A percentile compares a stretch with the other conserved stretches of the same genome.
Conservation (phyloP, 2,329 filamentous ascomycete genomes). For the Xylariaceae sp. region DNA sequence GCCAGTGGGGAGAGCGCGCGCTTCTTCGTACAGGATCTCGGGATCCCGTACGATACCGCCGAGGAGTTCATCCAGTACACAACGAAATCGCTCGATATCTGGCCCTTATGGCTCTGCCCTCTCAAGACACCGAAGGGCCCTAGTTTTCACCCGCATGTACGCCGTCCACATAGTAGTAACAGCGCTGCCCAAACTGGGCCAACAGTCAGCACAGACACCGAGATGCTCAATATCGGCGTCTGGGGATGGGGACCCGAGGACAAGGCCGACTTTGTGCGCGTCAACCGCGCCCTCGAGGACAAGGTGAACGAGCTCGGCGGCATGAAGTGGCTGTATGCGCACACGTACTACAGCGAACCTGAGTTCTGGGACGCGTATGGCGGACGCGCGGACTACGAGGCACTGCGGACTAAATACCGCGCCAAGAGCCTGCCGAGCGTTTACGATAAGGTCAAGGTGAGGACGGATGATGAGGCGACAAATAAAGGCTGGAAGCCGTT, state of each 20-base stretch:
- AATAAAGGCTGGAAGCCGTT: constrained; percentile 39
- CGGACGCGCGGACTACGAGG: constrained; percentile 56
- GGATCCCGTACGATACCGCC: constrained; percentile 50
- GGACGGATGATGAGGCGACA: constrained; percentile 38
- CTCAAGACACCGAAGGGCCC: constrained; percentile 46
- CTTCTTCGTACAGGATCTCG: constrained; percentile 66
- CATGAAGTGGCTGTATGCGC: constrained; percentile 83
- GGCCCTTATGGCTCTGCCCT: constrained; percentile 59
- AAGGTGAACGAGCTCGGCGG: constrained; percentile 67
- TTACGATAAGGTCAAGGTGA: constrained; percentile 65
- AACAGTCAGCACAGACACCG: constrained; percentile 7
- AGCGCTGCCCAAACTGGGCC: constrained; percentile 6
- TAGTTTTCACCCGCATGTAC: constrained; percentile 54
- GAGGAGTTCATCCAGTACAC: constrained; percentile 55
- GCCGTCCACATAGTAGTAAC: constrained; percentile 12
- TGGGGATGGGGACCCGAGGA: constrained; percentile 71
- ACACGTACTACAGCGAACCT: constrained; percentile 73
- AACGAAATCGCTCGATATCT: constrained; percentile 47
- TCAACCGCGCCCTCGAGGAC: constrained; percentile 67
- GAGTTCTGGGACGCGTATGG: constrained; percentile 66
- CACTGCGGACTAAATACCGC: constrained; percentile 57
- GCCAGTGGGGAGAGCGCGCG: constrained; percentile 60
- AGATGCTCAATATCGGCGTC: constrained; percentile 62
- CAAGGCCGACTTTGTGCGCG: constrained; percentile 56
- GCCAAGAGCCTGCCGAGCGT: constrained; percentile 61